These are phyloP conservation scores for Pseudopyrenochaeta lycopersici DNA, from an alignment of 2,329 filamentous ascomycete species.

Conservation along the genomic window DNA sequence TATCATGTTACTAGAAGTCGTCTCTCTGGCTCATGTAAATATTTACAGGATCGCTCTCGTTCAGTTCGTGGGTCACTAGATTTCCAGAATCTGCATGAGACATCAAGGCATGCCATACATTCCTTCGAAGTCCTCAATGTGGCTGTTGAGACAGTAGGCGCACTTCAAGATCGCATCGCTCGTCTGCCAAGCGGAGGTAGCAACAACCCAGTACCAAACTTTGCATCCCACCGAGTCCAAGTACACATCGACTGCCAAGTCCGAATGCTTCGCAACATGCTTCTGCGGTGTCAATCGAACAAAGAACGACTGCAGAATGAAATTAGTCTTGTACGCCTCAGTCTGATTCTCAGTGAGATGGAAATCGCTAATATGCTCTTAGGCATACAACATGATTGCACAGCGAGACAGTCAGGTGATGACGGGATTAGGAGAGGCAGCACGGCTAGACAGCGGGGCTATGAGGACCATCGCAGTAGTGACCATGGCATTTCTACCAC, in stretches of 20 bases:
- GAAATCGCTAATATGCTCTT: background rate
- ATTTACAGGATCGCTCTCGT: constrained; percentile 5
- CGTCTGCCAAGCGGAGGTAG: background rate
- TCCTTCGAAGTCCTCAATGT: constrained; percentile 20
- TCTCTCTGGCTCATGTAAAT: background rate
- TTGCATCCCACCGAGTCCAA: background rate
- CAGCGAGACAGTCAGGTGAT: no score
- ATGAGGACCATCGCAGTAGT: constrained; percentile 19
- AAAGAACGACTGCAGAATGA: constrained; percentile 29
- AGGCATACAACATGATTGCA: background rate
- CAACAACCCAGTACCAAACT: no score
- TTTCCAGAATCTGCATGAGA: constrained; percentile 23
- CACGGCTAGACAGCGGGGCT: no score
- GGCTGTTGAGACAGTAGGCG: constrained; percentile 11
- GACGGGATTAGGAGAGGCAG: no score
- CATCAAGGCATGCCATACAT: constrained; percentile 24
- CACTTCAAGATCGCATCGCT: constrained; percentile 6
- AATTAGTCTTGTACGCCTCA: constrained; percentile 1
- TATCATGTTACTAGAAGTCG: background rate
- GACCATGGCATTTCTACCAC: constrained; percentile 30
- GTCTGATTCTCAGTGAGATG: background rate
- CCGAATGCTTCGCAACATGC: constrained; percentile 17
- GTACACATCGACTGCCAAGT: constrained; percentile 13
- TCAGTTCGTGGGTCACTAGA: background rate
- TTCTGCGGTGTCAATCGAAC: constrained; percentile 19